Conservation (phyloP, 306 rosid species). For the Morella rubra region DNA sequence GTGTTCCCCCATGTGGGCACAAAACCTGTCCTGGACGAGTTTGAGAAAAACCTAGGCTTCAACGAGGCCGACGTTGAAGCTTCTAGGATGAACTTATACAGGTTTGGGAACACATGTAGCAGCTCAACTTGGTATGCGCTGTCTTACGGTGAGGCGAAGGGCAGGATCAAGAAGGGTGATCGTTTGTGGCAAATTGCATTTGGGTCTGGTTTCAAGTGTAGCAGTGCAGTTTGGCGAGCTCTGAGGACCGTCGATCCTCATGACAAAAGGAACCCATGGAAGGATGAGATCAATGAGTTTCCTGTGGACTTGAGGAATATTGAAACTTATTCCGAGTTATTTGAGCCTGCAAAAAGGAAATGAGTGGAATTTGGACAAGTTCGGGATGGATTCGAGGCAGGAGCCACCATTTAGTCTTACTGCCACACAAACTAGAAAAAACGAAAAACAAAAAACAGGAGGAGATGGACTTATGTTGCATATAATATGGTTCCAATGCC, state of each 20-base stretch:
- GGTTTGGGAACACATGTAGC: not conserved
- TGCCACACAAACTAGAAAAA: too few relatives aligned
- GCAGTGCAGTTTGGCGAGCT: not conserved
- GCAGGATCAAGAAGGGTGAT: not conserved
- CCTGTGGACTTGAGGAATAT: not conserved
- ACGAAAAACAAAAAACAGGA: too few relatives aligned
- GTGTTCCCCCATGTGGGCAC: constrained; percentile 1
- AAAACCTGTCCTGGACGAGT: not conserved
- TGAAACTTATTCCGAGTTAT: not conserved
- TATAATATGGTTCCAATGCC: too few relatives aligned
- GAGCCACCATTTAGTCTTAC: too few relatives aligned
- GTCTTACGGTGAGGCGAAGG: not conserved
- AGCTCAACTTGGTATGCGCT: not conserved
- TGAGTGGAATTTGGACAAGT: not conserved
- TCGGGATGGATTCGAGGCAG: not conserved
- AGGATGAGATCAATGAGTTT: not conserved
- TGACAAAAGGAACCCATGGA: not conserved
- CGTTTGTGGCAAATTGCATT: not conserved
- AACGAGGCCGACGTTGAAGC: not conserved
- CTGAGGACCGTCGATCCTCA: not conserved
- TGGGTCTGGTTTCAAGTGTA: not conserved
- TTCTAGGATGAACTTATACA: constrained; percentile 1
- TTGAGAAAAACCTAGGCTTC: not conserved
- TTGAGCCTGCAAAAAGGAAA: not conserved
- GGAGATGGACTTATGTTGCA: too few relatives aligned